These are phyloP conservation scores for Trichoderma sp. DNA, from an alignment of 2,329 filamentous ascomycete genomes.

Conservation along the genomic window DNA sequence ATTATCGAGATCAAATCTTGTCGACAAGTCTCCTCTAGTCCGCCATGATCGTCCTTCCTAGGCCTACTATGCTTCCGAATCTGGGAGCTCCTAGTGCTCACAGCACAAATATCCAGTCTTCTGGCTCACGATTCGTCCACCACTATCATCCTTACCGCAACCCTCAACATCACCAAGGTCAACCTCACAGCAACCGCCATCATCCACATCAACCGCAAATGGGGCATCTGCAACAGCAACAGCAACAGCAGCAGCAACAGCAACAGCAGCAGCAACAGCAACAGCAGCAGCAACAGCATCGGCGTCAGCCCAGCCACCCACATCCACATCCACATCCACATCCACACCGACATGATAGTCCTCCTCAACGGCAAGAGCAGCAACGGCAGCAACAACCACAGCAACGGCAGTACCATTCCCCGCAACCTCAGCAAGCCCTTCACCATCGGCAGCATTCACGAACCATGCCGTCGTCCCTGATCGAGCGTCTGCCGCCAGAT, in stretches of 20 bases:
- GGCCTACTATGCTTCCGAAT: conserved; percentile 29
- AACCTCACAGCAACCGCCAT: not conserved
- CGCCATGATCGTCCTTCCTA: conserved; percentile 37
- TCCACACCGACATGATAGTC: not conserved
- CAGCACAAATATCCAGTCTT: conserved; percentile 15
- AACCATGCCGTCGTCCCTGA: conserved; percentile 32
- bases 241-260: not conserved
- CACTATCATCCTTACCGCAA: conserved; percentile 20
- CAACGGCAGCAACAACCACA: conserved; percentile 3
- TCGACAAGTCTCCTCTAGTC: conserved; percentile 25
- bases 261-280: not conserved
- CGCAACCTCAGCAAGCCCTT: conserved; percentile 13
- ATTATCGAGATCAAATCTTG: conserved; percentile 32
- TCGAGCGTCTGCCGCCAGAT: conserved; percentile 41
- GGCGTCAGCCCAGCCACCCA: not conserved
- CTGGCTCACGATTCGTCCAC: conserved; percentile 9
- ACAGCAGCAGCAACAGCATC: not conserved
- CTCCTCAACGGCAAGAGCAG: not conserved
- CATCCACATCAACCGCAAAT: not conserved
- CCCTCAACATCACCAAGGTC: conserved; percentile 14
- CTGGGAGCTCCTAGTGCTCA: conserved; percentile 27
- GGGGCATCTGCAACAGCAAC: not conserved
- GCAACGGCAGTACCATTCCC: conserved; percentile 5
- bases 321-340: not conserved
- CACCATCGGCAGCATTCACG: conserved; percentile 25